Percentiles rank a stretch among this genome's conserved stretches.
Conservation (phyloP, 805 yeast genomes). For the Kuraishia ogatae region DNA sequence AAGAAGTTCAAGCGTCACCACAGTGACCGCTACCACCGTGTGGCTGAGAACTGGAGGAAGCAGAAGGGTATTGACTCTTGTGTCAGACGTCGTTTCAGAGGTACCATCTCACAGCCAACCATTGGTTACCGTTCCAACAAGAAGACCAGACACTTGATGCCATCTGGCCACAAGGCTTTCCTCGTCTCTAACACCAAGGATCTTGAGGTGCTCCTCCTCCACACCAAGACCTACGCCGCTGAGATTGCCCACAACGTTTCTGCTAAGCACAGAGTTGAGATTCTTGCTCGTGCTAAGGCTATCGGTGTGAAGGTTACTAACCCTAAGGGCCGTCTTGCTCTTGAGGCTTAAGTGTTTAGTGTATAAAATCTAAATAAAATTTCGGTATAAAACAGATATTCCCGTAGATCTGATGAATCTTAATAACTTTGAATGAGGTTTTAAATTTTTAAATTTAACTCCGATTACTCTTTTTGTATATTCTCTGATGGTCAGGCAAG, state of each 20-base stretch:
- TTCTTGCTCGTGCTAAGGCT: constrained; percentile 95
- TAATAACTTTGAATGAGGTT: not conserved
- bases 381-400: not conserved
- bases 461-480: too few relatives aligned
- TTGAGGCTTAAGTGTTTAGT: constrained; percentile 69
- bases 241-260: constrained; percentile 99
- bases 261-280: constrained; percentile 95
- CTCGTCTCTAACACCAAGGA: constrained; percentile 88
- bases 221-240: constrained; percentile 98
- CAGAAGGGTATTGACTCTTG: constrained; percentile 99
- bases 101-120: constrained; percentile 97
- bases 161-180: constrained; percentile 98
- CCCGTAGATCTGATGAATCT: not conserved
- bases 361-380: not conserved
- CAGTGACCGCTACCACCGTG: constrained; percentile 99
- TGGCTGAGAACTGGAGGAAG: constrained; percentile 99
- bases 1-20: constrained; percentile 99
- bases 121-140: constrained; percentile 99
- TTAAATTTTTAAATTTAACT: too few relatives aligned
- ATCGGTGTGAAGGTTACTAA: constrained; percentile 98
- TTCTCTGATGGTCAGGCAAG: too few relatives aligned
- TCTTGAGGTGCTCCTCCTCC: constrained; percentile 91
- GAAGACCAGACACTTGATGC: constrained; percentile 91
- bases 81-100: constrained; percentile 99
- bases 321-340: constrained; percentile 96